Percentiles rank a stretch among this genome's conserved stretches.
Evolutionary conservation across 2,329 filamentous ascomycete genomes (phyloP).

Genomic region (Colletotrichum agaves): DNA sequence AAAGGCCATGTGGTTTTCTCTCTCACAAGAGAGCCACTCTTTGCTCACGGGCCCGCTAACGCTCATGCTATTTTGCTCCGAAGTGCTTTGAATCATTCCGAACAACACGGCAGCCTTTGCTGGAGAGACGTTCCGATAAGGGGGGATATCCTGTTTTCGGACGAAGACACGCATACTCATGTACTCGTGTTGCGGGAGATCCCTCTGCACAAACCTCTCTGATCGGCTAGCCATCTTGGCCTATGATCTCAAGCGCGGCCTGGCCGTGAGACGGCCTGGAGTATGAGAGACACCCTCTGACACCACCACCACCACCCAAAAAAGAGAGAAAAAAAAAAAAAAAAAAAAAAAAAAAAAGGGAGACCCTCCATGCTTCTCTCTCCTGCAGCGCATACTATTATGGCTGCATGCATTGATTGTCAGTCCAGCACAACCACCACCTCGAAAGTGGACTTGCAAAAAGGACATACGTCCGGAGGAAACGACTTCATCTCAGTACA

Average conservation of each 20-base stretch:
- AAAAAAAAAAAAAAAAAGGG: too few relatives aligned
- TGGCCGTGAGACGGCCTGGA: neutral
- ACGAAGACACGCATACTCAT: conserved; percentile 7
- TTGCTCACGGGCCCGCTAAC: conserved; percentile 18
- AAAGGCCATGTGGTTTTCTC: conserved; percentile 20
- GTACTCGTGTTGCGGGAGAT: conserved; percentile 25
- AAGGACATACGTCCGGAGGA: conserved; percentile 12
- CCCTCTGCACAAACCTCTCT: conserved; percentile 3
- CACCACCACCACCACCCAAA: too few relatives aligned
- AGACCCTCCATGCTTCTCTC: too few relatives aligned
- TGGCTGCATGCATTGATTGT: conserved; percentile 17
- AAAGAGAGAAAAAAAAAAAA: too few relatives aligned
- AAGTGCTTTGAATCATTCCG: conserved; percentile 21
- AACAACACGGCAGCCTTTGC: neutral
- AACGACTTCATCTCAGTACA: neutral
- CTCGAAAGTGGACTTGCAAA: conserved; percentile 13
- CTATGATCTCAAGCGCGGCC: conserved; percentile 21
- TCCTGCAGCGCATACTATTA: neutral
- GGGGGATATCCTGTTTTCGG: conserved; percentile 5
- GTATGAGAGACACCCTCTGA: neutral
- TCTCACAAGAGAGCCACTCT: neutral
- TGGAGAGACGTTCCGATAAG: neutral
- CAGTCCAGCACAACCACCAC: neutral
- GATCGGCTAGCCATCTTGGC: conserved; percentile 12
- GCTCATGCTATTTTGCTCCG: conserved; percentile 8